Base-by-base conservation (phyloP, 306 rosid genomes). In the Corylus heterophylla region DNA sequence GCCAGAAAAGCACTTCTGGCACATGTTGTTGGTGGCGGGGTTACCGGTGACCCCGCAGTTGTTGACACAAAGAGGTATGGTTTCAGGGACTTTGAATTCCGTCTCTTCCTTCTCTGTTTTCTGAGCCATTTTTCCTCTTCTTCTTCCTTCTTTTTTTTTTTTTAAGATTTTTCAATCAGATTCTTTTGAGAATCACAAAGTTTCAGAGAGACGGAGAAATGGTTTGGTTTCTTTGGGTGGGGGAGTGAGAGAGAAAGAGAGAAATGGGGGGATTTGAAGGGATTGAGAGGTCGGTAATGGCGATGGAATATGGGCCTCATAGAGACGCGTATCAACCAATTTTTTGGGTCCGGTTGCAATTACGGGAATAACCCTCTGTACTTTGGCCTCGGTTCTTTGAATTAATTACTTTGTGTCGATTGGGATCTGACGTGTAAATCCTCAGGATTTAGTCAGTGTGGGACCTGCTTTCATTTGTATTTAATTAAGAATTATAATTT, bases 31-130 rank as follows among this genome's bases (percentile, higher is more conserved):
- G 27, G 91, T 91, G 51, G 97, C 85, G 0, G 97, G 90, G 78
- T 90, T 94, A 0, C 92, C 97, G 3, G 83, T 87, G 44, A 92
- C 89, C 45, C 97, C 97, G 69, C 98, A 94, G 89, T 94, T 91
- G 82, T 93, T 93, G 55, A 89, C 87, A 89, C 94, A 90, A 27
- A 87, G 93, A 16, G 87, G 82, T 12, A 88, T 81, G 20, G 91
- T 83, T 74, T 89, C 94, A 0, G 88, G 94, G 1, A 93, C 98
- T 83, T 93, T 93, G 90, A 89, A 89, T 69, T 93, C 98, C 47
- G 93, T 86, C 84, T 93, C 98, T 70, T 93, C 98, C 82, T 94
- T 87, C 76, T 83, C 98, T 8, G 97, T 85, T 58, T 93, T 91
- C 83, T 91, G 97, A 49, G 92, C 93, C 98, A 91, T 88, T 39